phyloP scores from a whole-genome alignment of 331 rosid genomes.

The Phaseolus coccineus region DNA sequence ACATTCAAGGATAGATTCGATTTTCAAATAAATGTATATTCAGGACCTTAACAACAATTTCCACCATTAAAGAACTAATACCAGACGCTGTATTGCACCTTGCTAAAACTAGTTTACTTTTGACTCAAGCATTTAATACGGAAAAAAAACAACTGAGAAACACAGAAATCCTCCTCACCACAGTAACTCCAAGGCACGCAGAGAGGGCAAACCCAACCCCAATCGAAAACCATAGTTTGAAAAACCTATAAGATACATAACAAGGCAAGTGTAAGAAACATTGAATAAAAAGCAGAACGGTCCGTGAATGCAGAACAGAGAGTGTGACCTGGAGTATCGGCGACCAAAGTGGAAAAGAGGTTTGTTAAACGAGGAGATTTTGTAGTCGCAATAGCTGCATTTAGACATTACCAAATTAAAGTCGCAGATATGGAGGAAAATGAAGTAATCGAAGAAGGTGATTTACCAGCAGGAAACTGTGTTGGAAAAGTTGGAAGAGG shows the following conservation, averaged over 20 bases:
- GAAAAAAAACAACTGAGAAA: neutral
- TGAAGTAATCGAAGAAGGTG: neutral
- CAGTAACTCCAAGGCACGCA: conserved; percentile 56
- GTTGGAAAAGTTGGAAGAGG: conserved; percentile 38
- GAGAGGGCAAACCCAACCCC: conserved; percentile 71
- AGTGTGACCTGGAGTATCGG: conserved; percentile 50
- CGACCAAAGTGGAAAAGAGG: conserved; percentile 59
- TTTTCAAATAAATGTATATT: neutral
- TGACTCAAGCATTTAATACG: neutral
- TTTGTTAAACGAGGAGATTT: conserved; percentile 56
- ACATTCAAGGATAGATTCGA: neutral
- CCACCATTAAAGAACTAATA: neutral
- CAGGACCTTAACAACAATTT: neutral
- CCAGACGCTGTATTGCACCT: neutral
- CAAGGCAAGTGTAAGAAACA: conserved; percentile 18
- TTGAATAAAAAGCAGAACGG: neutral
- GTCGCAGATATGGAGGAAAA: neutral
- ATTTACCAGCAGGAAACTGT: conserved; percentile 52
- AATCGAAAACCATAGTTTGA: conserved; percentile 66
- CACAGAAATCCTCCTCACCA: conserved; percentile 37
- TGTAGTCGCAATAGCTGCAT: conserved; percentile 61
- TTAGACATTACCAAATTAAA: neutral
- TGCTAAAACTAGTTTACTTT: neutral
- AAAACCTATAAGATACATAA: conserved; percentile 22
- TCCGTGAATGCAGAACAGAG: neutral